Evolutionary conservation across 2,329 filamentous ascomycete genomes (phyloP).

Genomic region (Aspergillus ruber): DNA sequence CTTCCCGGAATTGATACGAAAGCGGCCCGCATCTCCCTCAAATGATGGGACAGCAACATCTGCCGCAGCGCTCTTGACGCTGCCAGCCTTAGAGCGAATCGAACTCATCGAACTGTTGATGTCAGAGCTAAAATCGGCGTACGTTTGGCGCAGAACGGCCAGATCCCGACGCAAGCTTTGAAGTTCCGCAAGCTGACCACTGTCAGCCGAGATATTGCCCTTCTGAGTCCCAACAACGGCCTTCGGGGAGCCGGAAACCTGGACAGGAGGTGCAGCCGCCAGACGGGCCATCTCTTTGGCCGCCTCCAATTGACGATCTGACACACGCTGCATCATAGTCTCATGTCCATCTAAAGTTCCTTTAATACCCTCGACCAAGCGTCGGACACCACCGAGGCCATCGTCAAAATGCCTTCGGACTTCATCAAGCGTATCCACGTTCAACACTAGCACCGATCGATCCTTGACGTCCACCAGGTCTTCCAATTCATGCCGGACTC

Average conservation of each 20-base stretch:
- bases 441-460: constrained; percentile 86
- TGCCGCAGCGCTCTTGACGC: constrained; percentile 68
- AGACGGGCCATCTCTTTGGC: constrained; percentile 76
- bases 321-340: constrained; percentile 73
- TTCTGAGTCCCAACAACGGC: constrained; percentile 17
- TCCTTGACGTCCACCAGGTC: constrained; percentile 92
- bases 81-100: constrained; percentile 72
- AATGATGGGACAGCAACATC: constrained; percentile 65
- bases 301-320: constrained; percentile 82
- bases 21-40: constrained; percentile 71
- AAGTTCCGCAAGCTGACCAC: constrained; percentile 67
- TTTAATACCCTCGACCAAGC: constrained; percentile 79
- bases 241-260: constrained; percentile 18
- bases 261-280: constrained; percentile 42
- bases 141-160: constrained; percentile 86
- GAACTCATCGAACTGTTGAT: constrained; percentile 80
- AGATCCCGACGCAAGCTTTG: constrained; percentile 80
- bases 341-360: constrained; percentile 79
- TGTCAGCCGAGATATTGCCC: constrained; percentile 34
- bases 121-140: constrained; percentile 82
- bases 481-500: constrained; percentile 93
- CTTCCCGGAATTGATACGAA: constrained; percentile 79
- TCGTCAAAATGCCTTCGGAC: constrained; percentile 96
- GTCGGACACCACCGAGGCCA: constrained; percentile 70
- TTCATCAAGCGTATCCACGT: constrained; percentile 87